Base-by-base conservation (phyloP, 768 basidiomycete genomes). In the Coprinopsis strossmayeri region DNA sequence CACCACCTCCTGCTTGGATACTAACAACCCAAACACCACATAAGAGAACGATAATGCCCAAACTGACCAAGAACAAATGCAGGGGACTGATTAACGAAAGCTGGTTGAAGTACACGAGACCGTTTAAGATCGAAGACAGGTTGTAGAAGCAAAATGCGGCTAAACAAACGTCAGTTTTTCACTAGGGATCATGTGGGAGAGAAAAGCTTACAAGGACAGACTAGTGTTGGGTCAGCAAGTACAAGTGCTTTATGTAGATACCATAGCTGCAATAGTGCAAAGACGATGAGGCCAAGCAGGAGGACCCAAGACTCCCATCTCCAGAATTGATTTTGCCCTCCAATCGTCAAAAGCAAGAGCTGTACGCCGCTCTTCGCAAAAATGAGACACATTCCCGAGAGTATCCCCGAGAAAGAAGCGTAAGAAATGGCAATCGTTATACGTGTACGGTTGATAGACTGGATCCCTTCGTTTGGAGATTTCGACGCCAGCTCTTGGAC, bases 101-200 rank as follows among this genome's bases (percentile, higher is more conserved):
- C 59, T 97, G 91, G 62, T 93, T 73, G 62, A 89, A 96, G 64
- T 93, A 96, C 38, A 94, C 79, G 46, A 95, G 73, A 3, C 88
- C 87, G 55, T 92, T 93, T 49, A 92, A 73, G 61, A 97, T 95
- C 20, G 88, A 90, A 2, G 90, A 91, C 12, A 94, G 63, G 61
- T 95, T 97, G 68, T 95, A 97, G 64, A 92, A 91, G 64, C 91
- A 95, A 67, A 95, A 97, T 3, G 92, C 91, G 61, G 91, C 83
- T 81, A 56, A 21, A 46, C 51, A 47, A 50, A 49, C n/a, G 49
- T 63, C 34, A 55, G 51, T 20, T n/a, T n/a, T n/a, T n/a, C n/a
- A n/a, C n/a, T n/a, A n/a, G n/a, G n/a, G n/a, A n/a, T n/a, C n/a
- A n/a, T n/a, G n/a, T n/a, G n/a, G n/a, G n/a, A n/a, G n/a, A n/a